Evolutionary conservation across 148 eudicot genomes (phyloP).

Genomic region (Persicaria maculosa): DNA sequence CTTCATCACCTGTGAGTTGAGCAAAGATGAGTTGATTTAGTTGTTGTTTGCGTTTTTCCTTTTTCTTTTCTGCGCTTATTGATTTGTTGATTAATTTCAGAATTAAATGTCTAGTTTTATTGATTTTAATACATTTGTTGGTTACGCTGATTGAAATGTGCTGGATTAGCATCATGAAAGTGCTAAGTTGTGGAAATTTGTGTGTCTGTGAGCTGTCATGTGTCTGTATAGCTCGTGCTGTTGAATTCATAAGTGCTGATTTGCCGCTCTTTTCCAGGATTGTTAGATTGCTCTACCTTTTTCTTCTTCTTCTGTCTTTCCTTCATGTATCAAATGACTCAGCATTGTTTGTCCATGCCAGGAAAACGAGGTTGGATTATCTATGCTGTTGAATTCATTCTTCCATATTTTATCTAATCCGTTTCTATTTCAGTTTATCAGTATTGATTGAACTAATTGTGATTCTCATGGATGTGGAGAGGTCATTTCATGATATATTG

Average conservation of each 20-base stretch:
- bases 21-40: background rate
- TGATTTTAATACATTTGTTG: background rate
- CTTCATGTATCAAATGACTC: background rate
- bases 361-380: background rate
- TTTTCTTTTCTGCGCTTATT: background rate
- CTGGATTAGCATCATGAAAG: background rate
- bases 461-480: background rate
- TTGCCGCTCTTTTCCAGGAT: background rate
- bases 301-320: background rate
- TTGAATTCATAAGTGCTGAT: background rate
- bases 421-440: too few species aligned
- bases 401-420: too few species aligned
- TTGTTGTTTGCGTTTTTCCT: background rate
- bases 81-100: background rate
- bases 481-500: background rate
- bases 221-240: background rate
- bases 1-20: conserved; percentile 78
- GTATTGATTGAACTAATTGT: too few species aligned
- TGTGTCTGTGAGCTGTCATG: background rate
- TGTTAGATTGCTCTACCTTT: background rate
- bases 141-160: background rate
- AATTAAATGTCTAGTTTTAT: background rate
- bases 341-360: background rate
- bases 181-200: background rate
- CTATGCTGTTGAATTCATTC: too few species aligned